Base-by-base conservation (phyloP, 306 rosid species). In the Glycine tomentella region DNA sequence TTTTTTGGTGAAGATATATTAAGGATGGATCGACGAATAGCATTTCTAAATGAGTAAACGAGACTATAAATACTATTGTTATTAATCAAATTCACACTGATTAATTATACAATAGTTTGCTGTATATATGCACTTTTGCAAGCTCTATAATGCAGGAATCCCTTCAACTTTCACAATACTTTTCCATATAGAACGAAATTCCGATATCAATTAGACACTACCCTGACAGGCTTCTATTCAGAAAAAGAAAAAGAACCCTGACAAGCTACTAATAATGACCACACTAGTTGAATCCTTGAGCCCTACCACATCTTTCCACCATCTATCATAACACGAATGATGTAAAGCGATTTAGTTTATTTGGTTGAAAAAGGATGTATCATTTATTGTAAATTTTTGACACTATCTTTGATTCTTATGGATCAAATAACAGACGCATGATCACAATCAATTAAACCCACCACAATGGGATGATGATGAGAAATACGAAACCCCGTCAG, bases 281-380 rank as follows among this genome's bases (percentile, higher is more conserved):
- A 78, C 65, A 59, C 25, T 64, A 17, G 25, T 71, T 48, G 71
- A 73, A 59, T 34, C 4, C 12, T 1, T 73, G 78, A 69, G 51
- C 86, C 82, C 83, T 72, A 78, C 80, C 75, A 69, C 64, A 71
- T 16, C 56, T 15, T 58, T 48, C 51, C 63, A 33, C 2, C 50
- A 45, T 53, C 6, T 25, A 55, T 15, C 31, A 15, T 6, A n/a
- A 59, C 25, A 36, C 4, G 7, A 10, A 49, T 25, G 2, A 25
- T 25, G 31, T 25, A 25, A 25, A 25, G 31, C 31, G 31, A 20
- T 20, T 20, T 25, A 25, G 31, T 25, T 25, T 2, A 25, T 0
- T 25, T 25, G 31, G 31, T 25, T 25, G 31, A 25, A 25, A 2
- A 25, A 25, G 31, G 31, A 25, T 25, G 31, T 25, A 2, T 2